Conservation (phyloP, 495 filamentous ascomycete genomes). For the Lophiotrema nucula region DNA sequence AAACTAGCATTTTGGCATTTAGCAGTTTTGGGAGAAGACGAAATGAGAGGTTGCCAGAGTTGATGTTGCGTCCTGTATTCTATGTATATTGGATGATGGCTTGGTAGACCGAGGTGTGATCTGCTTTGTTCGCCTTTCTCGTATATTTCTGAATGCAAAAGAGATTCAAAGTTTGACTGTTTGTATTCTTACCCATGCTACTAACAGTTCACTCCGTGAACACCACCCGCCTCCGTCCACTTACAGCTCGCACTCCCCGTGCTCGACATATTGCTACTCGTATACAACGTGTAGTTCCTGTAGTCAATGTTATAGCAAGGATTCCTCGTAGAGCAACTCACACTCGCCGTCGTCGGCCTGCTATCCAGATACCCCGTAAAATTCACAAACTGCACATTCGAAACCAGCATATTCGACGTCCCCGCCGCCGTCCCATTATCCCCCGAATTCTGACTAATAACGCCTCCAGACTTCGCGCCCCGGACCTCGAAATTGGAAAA, state of each 20-base stretch:
- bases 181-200: too few species aligned
- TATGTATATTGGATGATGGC: conserved; percentile 30
- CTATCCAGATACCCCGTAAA: conserved; percentile 50
- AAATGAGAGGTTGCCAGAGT: background rate
- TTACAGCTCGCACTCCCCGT: too few species aligned
- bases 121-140: background rate
- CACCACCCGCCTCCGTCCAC: too few species aligned
- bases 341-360: conserved; percentile 39
- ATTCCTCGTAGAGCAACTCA: conserved; percentile 49
- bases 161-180: too few species aligned
- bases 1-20: conserved; percentile 3
- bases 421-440: conserved; percentile 54
- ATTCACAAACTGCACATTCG: conserved; percentile 53
- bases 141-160: conserved; percentile 16
- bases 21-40: background rate
- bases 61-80: conserved; percentile 25
- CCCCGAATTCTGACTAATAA: conserved; percentile 52
- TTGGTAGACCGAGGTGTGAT: background rate
- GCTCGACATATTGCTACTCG: too few species aligned
- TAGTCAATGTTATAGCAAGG: conserved; percentile 54
- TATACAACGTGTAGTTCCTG: conserved; percentile 45
- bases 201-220: too few species aligned
- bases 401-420: conserved; percentile 51
- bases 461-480: conserved; percentile 44
- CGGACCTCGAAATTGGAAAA: conserved; percentile 54